A percentile compares a stretch with the other conserved stretches of the same genome.
Conservation (phyloP, 2,329 filamentous ascomycete genomes). For the Fusarium staphyleae region DNA sequence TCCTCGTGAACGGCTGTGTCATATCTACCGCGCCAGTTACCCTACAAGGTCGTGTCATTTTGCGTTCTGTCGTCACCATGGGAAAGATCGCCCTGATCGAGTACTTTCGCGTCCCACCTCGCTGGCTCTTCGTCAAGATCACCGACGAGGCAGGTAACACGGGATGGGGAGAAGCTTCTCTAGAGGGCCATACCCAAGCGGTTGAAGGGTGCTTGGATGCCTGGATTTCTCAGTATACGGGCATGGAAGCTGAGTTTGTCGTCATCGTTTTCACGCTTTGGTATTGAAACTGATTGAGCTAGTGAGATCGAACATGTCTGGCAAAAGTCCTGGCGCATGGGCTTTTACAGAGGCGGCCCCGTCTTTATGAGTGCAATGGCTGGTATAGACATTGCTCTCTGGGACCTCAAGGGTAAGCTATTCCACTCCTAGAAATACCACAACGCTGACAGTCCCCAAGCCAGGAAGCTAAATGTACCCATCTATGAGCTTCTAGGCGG, state of each 20-base stretch:
- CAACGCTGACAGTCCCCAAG: conserved; percentile 34
- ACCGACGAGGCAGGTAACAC: conserved; percentile 68
- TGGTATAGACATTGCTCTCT: conserved; percentile 80
- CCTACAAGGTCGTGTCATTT: too few relatives aligned
- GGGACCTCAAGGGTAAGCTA: conserved; percentile 72
- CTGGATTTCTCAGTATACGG: conserved; percentile 66
- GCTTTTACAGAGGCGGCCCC: conserved; percentile 79
- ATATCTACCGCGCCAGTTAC: too few relatives aligned
- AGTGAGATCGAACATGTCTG: conserved; percentile 83
- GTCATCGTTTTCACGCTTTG: fast-evolving
- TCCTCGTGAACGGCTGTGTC: too few relatives aligned
- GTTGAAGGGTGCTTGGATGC: conserved; percentile 77
- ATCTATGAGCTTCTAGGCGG: conserved; percentile 78
- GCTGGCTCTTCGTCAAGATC: conserved; percentile 82
- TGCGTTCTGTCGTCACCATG: conserved; percentile 29
- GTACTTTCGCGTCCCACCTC: conserved; percentile 76
- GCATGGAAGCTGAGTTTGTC: conserved; percentile 72
- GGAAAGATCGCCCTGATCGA: conserved; percentile 59
- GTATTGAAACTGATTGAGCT: fast-evolving
- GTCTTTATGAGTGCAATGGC: conserved; percentile 82
- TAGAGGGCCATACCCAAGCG: conserved; percentile 76
- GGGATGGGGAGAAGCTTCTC: conserved; percentile 78
- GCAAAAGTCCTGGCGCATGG: conserved; percentile 74
- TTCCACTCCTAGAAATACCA: fast-evolving
- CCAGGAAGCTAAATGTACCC: conserved; percentile 64